Base-by-base conservation (phyloP, 495 filamentous ascomycete species). In the Pseudoneurospora amorphoporcata region DNA sequence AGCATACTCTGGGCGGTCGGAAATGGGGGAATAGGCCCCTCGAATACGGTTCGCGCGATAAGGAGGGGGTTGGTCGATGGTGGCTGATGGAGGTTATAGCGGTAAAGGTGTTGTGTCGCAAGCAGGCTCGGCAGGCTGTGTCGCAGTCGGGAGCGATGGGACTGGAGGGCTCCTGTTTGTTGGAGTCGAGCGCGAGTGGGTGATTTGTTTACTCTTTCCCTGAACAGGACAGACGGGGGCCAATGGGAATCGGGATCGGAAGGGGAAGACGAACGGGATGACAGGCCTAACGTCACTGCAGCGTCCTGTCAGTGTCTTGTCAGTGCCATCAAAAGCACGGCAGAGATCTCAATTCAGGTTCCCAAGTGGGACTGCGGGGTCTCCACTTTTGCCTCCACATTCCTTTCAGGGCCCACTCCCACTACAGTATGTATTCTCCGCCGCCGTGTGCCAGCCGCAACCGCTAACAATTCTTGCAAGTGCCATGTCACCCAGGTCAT, bases 151-250 rank as follows among this genome's bases (percentile, higher is more conserved):
- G 23, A 58, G 47, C 23, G 5, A 29, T 32, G 47, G 45, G 45
- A 53, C n/a, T 53, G 19, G 53, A 32, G 12, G 5, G 32, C 23
- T 16, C 29, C 53, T 61, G 53, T 61, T 61, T 61, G 53, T 35
- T 29, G 53, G 23, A 29, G 47, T 58, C 47, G 47, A 58, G 47
- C 47, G 53, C 29, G 53, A 35, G 53, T 58, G 47, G 19, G 19
- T 32, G 47, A 58, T 37, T 72, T 72, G 71, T 72, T 73, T 73
- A 65, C 43, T 72, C 72, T 42, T 68, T 73, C 42, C 72, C 39
- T n/a, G 43, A 70, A 71, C 39, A 8, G 43, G 45, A 65, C 45
- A 42, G 53, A 8, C 2, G 53, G 23, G 53, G 35, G 29, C 61
- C 38, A 68, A 32, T 65, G 72, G 69, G 29, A 47, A 38, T 41